Percentiles rank a stretch among this genome's conserved stretches.
These are phyloP conservation scores for Dacryopinax primogenitus DNA, from an alignment of 768 basidiomycete species.

Conservation along the genomic window DNA sequence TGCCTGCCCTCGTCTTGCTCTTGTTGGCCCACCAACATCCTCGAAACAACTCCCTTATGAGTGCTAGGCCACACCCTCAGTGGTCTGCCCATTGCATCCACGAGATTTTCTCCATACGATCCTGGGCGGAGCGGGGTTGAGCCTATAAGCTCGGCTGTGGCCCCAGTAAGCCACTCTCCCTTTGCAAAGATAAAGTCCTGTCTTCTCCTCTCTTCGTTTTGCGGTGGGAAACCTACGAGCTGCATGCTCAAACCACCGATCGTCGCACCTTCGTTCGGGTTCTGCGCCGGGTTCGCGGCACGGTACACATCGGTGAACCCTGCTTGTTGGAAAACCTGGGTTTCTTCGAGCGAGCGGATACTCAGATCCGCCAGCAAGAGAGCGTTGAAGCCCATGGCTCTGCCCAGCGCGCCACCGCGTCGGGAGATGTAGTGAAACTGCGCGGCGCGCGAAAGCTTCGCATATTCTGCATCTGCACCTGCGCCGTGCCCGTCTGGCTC, in stretches of 20 bases:
- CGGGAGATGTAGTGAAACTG: neutral
- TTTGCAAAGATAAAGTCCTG: neutral
- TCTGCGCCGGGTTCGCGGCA: neutral
- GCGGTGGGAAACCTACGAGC: neutral
- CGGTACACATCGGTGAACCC: neutral
- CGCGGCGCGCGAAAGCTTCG: neutral
- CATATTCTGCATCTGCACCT: neutral
- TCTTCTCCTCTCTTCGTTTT: neutral
- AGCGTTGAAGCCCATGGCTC: neutral
- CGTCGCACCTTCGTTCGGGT: neutral
- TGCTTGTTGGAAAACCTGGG: neutral
- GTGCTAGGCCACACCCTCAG: neutral
- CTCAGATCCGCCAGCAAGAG: neutral
- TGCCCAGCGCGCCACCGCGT: neutral
- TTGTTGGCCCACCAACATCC: neutral
- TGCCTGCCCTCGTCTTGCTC: neutral
- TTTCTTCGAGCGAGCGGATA: neutral
- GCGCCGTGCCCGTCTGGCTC: neutral
- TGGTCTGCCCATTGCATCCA: neutral
- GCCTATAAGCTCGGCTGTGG: neutral
- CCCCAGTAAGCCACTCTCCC: neutral
- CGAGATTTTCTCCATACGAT: neutral
- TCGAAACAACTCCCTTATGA: neutral
- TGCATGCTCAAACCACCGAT: neutral
- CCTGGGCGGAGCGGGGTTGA: neutral